phyloP scores from a whole-genome alignment of 2,329 filamentous ascomycete species.

The Cryoendolithus antarcticus region DNA sequence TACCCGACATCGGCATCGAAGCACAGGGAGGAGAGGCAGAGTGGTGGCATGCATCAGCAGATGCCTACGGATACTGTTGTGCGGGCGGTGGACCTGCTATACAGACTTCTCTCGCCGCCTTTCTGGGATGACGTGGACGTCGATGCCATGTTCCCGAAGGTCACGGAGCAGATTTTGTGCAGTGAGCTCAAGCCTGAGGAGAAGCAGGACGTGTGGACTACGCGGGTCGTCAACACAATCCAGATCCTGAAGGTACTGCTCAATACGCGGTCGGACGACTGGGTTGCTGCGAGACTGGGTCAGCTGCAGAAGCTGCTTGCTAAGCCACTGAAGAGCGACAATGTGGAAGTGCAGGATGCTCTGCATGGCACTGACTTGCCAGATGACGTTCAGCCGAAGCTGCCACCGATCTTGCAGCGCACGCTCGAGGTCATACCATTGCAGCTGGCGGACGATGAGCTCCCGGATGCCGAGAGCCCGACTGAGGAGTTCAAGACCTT shows the following conservation, averaged over 20 bases:
- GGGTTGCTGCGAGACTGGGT: slow-evolving; percentile 69
- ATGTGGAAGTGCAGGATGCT: slow-evolving; percentile 86
- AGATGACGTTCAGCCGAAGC: slow-evolving; percentile 46
- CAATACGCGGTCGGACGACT: slow-evolving; percentile 77
- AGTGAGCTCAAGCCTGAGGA: slow-evolving; percentile 49
- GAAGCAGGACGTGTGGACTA: slow-evolving; percentile 60
- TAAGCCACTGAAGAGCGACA: slow-evolving; percentile 77
- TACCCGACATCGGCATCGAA: slow-evolving; percentile 60
- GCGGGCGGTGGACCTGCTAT: slow-evolving; percentile 69
- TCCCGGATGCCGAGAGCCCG: slow-evolving; percentile 54
- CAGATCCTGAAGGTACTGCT: slow-evolving; percentile 85
- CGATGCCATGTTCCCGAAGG: slow-evolving; percentile 71
- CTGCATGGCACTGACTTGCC: slow-evolving; percentile 63
- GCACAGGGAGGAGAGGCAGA: slow-evolving; percentile 38
- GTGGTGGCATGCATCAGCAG: slow-evolving; percentile 35
- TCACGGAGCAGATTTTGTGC: slow-evolving; percentile 73
- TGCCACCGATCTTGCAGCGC: slow-evolving; percentile 65
- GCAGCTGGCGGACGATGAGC: slow-evolving; percentile 60
- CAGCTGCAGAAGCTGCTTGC: slow-evolving; percentile 79
- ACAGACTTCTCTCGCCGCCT: slow-evolving; percentile 71
- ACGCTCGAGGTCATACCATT: slow-evolving; percentile 84
- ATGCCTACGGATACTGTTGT: slow-evolving; percentile 66
- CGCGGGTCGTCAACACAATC: slow-evolving; percentile 82
- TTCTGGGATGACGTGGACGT: slow-evolving; percentile 90
- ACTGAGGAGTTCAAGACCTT: slow-evolving; percentile 80